phyloP scores from a whole-genome alignment of 176 grass and related monocot genomes.

The Areca catechu region DNA sequence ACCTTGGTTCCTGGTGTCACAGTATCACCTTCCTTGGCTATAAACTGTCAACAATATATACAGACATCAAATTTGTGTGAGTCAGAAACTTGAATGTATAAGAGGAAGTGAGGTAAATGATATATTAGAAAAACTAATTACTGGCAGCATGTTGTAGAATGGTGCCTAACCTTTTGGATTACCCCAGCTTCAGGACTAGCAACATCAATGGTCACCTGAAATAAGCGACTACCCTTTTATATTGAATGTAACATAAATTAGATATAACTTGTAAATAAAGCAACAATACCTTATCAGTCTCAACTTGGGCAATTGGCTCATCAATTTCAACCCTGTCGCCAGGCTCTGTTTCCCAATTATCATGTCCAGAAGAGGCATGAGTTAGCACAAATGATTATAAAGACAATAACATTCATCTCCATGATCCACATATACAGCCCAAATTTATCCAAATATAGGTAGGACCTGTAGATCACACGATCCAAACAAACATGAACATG shows the following conservation, averaged over 20 bases:
- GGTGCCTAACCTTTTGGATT: conserved; percentile 58
- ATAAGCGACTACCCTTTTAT: not conserved
- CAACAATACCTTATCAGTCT: conserved; percentile 75
- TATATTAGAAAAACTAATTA: no score
- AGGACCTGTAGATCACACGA: no score
- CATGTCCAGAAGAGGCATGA: not conserved
- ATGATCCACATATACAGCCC: not conserved
- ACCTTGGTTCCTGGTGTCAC: conserved; percentile 92
- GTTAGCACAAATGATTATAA: not conserved
- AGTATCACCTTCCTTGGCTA: conserved; percentile 85
- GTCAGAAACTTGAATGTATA: no score
- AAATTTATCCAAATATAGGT: no score
- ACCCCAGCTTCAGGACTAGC: conserved; percentile 74
- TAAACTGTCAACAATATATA: conserved; percentile 29
- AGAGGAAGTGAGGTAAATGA: no score
- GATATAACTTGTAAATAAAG: no score
- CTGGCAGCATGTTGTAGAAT: no score
- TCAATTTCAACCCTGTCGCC: conserved; percentile 80
- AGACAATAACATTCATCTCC: no score
- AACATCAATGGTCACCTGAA: conserved; percentile 95
- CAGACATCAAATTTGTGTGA: no score
- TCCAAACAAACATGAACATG: no score
- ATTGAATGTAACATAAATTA: not conserved
- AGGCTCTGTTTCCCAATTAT: conserved; percentile 33
- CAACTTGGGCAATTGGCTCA: conserved; percentile 93